Conservation (phyloP, 164 flowering plant genomes). For the Stephania cephalantha region DNA sequence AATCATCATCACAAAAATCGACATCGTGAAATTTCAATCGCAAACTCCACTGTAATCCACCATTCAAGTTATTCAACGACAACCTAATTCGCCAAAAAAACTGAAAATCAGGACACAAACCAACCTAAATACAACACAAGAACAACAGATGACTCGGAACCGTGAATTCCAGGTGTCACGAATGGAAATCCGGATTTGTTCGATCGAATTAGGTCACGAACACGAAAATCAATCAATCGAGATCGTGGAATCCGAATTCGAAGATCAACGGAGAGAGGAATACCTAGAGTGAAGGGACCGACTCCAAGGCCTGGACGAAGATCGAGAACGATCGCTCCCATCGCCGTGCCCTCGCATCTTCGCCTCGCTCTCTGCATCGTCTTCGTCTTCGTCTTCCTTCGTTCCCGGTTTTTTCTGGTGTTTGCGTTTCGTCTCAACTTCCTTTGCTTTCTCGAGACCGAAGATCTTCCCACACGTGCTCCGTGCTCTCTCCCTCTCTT, state of each 20-base stretch:
- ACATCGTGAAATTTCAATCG: background rate
- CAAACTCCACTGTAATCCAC: background rate
- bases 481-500: too few species aligned
- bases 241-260: background rate
- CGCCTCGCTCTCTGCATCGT: constrained; percentile 63
- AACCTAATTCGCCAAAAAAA: background rate
- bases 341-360: constrained; percentile 90
- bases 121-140: background rate
- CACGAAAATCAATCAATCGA: background rate
- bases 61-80: background rate
- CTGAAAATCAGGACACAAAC: background rate
- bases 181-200: background rate
- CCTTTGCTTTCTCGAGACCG: background rate
- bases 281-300: constrained; percentile 87
- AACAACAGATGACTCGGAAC: background rate
- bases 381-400: background rate
- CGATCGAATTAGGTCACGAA: background rate
- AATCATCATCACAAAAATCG: too few species aligned
- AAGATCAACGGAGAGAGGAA: background rate
- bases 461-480: too few species aligned
- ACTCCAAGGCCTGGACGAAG: constrained; percentile 85
- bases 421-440: background rate
- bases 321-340: constrained; percentile 91
- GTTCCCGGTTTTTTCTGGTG: background rate
- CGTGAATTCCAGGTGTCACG: background rate